Evolutionary conservation across 2,329 filamentous ascomycete genomes (phyloP).

Genomic region (Pseudocercospora pini-densiflorae): DNA sequence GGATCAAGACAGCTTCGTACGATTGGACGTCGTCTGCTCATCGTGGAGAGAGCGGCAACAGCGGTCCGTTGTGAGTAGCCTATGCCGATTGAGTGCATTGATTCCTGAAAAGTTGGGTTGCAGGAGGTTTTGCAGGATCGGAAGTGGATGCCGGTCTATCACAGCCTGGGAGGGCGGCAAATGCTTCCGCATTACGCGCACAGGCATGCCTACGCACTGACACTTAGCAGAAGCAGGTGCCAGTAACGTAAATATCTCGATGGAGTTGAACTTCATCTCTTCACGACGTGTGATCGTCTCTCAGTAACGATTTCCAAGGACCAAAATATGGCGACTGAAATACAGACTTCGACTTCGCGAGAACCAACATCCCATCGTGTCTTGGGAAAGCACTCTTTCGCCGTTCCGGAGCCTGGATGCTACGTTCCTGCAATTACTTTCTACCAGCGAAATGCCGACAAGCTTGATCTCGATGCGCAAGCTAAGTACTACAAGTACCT

Average conservation of each 20-base stretch:
- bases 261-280: too few relatives aligned
- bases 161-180: not conserved
- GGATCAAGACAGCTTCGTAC: not conserved
- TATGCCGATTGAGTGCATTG: not conserved
- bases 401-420: slow-evolving; percentile 9
- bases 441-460: slow-evolving; percentile 41
- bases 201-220: not conserved
- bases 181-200: not conserved
- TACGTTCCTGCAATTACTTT: slow-evolving; percentile 45
- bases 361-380: not conserved
- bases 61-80: not conserved
- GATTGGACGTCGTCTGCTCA: not conserved
- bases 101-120: not conserved
- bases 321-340: not conserved
- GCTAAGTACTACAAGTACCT: slow-evolving; percentile 47
- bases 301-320: not conserved
- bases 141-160: not conserved
- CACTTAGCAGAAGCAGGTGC: not conserved
- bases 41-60: not conserved
- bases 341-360: not conserved
- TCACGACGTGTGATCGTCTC: too few relatives aligned
- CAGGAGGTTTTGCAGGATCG: not conserved
- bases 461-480: slow-evolving; percentile 43
- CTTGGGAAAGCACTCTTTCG: not conserved
- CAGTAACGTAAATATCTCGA: not conserved